phyloP scores from a whole-genome alignment of 148 eudicot genomes.

The Cornus florida region DNA sequence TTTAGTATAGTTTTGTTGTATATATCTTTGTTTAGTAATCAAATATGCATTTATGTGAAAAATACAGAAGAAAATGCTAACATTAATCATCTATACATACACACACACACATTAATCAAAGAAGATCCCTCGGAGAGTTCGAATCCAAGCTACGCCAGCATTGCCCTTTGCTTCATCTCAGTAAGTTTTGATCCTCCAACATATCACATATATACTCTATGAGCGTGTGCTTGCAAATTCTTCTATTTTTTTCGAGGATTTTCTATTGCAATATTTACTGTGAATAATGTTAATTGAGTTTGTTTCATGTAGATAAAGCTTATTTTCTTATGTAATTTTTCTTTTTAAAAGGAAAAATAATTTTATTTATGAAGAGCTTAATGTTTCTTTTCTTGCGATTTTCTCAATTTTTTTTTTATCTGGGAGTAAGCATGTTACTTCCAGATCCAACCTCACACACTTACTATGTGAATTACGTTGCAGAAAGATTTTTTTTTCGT shows the following conservation, averaged over 20 bases:
- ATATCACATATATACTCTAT: background rate
- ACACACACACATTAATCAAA: too few relatives aligned
- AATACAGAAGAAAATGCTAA: too few relatives aligned
- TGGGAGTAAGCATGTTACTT: background rate
- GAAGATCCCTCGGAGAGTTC: slow-evolving; percentile 30
- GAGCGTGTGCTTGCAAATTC: background rate
- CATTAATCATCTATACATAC: background rate
- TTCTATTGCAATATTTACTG: too few relatives aligned
- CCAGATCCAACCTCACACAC: background rate
- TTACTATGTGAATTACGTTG: background rate
- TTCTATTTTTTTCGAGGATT: background rate
- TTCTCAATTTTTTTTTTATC: background rate
- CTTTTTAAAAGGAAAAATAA: too few relatives aligned
- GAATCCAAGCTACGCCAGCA: slow-evolving; percentile 58
- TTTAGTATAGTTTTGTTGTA: background rate
- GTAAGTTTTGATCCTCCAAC: slow-evolving; percentile 24
- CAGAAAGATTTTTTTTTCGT: background rate
- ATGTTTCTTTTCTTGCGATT: background rate
- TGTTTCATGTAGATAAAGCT: too few relatives aligned
- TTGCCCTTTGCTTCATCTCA: slow-evolving; percentile 59
- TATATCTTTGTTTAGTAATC: background rate
- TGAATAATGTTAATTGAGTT: background rate
- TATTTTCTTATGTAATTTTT: too few relatives aligned
- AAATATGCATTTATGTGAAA: background rate
- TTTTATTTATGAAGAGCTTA: too few relatives aligned